Evolutionary conservation across 73 alveolate species (phyloP), one percentile per base, ranked within the genome.

Genomic region (Paramecium sexaurelia): DNA sequence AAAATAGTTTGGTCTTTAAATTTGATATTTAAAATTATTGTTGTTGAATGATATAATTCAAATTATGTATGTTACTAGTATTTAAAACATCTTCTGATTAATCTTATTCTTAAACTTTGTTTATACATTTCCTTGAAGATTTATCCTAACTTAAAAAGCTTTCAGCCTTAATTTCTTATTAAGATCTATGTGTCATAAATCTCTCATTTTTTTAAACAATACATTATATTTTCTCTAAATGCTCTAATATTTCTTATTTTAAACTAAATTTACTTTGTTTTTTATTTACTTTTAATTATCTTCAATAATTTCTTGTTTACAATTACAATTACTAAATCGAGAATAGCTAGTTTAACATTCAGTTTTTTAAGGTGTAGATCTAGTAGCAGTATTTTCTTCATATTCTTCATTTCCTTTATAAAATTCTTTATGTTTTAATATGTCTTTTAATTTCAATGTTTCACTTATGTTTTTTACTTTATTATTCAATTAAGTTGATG

Each of bases 261-360:
- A 71, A 19, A 11, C 83, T 61, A 27, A 26, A 61, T 24, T 61
- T 10, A 26, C 24, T 61, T 61, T 22, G 20, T 61, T 11, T 26
- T 17, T 51, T 4, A 51, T 51, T 5, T 61, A 71, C 56, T 71
- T 29, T 40, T n/a, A 15, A 71, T 71, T 71, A n/a, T 71, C 86
- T 71, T 71, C 86, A 5, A 71, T 71, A 7, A 71, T 71, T 71
- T 71, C 86, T 71, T 71, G 11, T 27, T 71, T 71, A 39, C 86
- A 71, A 32, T 71, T 35, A 37, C 86, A 71, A 71, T 71, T 71
- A n/a, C 86, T 71, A 33, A 71, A 71, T 17, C 86, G 32, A 71
- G 86, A 71, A 71, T 71, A 33, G 20, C 57, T 71, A 13, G 86
- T 71, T 17, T 35, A 20, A 71, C 86, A 71, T 17, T 71, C 83